Evolutionary conservation across 768 basidiomycete genomes (phyloP), one percentile per base, ranked within the genome.

Genomic region (Erythrobasidium yunnanense): DNA sequence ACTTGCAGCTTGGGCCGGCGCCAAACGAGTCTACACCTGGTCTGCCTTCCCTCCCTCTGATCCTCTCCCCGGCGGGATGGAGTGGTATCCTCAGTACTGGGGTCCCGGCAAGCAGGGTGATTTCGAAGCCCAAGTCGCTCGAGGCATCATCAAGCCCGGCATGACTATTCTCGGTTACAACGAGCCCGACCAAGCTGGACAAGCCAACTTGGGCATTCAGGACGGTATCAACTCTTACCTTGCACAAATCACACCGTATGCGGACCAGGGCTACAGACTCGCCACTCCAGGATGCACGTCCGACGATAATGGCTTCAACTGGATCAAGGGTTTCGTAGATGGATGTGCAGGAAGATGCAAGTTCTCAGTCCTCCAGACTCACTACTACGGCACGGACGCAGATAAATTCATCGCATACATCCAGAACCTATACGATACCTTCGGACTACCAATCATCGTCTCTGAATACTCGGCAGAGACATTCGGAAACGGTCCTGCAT

Each of bases 131-230:
- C 60, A 63, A 25, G 42, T 63, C 33, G 60, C 60, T 23, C 45
- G 60, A 25, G 60, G 60, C 46, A 49, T 51, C 60, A 63, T 63
- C 60, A 50, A 63, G 46, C 60, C 60, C 20, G 60, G 60, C 47
- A 63, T 63, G 60, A 63, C 60, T 8, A 63, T 63, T 51, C 60
- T 63, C 20, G 60, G 60, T 8, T 63, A 63, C 60, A 63, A 63
- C 46, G 60, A 63, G 49, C 60, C 60, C 47, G 60, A 63, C 49
- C 60, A 63, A 38, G n/a, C 60, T 2, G 60, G 60, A 17, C 60
- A 63, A 38, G 60, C 60, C 29, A 63, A 63, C 49, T 25, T 63
- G 6, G 60, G 27, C 42, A 35, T 63, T 34, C 30, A 27, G 46
- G 46, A 49, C 49, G 60, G 45, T 25, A 63, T 63, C 32, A 29